phyloP scores from a whole-genome alignment of 2,329 filamentous ascomycete species.

The Ophiocordyceps unilateralis region DNA sequence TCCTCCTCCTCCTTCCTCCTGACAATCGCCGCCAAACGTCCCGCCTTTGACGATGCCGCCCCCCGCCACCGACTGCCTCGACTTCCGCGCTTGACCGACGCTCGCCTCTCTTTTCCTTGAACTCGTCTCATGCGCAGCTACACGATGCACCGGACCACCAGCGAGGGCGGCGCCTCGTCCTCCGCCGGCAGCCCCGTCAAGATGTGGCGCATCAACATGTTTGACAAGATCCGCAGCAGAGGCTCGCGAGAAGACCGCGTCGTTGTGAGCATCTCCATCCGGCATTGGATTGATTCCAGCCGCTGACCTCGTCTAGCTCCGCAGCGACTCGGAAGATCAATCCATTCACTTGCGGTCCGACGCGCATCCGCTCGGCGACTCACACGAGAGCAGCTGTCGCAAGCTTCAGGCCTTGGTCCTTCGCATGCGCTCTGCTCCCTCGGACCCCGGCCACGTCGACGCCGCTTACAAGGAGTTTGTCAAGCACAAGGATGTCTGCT shows the following conservation, averaged over 20 bases:
- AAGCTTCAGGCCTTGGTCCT: slow-evolving; percentile 18
- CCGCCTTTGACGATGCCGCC: neutral
- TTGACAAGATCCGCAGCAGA: slow-evolving; percentile 7
- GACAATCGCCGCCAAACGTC: too few relatives aligned
- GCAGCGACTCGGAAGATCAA: neutral
- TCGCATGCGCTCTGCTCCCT: slow-evolving; percentile 16
- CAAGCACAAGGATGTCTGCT: slow-evolving; percentile 22
- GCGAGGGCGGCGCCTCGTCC: slow-evolving; percentile 9
- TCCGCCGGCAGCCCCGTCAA: slow-evolving; percentile 5
- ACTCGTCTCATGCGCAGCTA: too few relatives aligned
- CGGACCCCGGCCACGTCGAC: slow-evolving; percentile 21
- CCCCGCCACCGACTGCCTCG: too few relatives aligned
- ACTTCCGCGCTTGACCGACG: neutral
- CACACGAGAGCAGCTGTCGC: slow-evolving; percentile 15
- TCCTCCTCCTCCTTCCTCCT: too few relatives aligned
- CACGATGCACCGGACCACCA: slow-evolving; percentile 14
- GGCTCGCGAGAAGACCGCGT: slow-evolving; percentile 7
- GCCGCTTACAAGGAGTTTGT: slow-evolving; percentile 25
- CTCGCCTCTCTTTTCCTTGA: neutral
- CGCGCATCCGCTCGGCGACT: slow-evolving; percentile 10
- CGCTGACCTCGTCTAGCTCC: neutral
- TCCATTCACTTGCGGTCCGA: slow-evolving; percentile 5
- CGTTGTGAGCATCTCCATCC: neutral
- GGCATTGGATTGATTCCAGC: neutral
- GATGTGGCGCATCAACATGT: slow-evolving; percentile 8